Evolutionary conservation across 2,329 filamentous ascomycete genomes (phyloP), one percentile per base, ranked within the genome.

Genomic region (Mycosphaerella sp.): DNA sequence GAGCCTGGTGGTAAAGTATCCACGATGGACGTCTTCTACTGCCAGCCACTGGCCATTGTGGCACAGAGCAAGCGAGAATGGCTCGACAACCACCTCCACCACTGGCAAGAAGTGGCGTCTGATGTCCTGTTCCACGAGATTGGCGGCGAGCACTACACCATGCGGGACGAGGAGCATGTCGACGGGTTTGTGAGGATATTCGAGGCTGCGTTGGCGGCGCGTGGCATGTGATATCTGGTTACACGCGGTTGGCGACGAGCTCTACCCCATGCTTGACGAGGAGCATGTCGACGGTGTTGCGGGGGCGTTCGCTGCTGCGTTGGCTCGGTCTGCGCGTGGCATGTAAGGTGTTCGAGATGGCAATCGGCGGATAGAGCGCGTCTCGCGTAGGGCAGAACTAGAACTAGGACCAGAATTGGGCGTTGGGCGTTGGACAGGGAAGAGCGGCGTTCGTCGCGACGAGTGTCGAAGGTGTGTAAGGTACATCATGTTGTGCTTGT

Each of bases 21-120:
- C 0, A 12, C 30, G 1, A 68, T 76, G 41, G 73, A 77, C 58
- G 63, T 75, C 1, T 75, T 77, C 18, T 46, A 52, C 52, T 66
- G 69, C 30, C 68, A 67, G 1, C 55, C 59, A 4, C 72, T 73
- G 10, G 56, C 70, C 1, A 63, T 55, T 28, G 55, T 53, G 1
- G 65, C 62, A 3, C 57, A 52, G 14, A 59, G 58, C 18, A 56
- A 58, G n/a, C 53, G 66, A 27, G 64, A 69, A 30, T 71, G 66
- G 66, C 30, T 67, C 13, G 43, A 54, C 6, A 57, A 53, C 1
- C 57, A 60, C 41, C 37, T 64, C 47, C 50, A 44, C 13, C 42
- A 50, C 9, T 64, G 62, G 62, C 41, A 28, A 13, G 52, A 62
- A n/a, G 63, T 62, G 37, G 30, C 35, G 16, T 44, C 30, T 7